Evolutionary conservation across 225 moss, liverwort and hornwort genomes (phyloP), one percentile per base, ranked within the genome.

Genomic region (Neckera pumila): DNA sequence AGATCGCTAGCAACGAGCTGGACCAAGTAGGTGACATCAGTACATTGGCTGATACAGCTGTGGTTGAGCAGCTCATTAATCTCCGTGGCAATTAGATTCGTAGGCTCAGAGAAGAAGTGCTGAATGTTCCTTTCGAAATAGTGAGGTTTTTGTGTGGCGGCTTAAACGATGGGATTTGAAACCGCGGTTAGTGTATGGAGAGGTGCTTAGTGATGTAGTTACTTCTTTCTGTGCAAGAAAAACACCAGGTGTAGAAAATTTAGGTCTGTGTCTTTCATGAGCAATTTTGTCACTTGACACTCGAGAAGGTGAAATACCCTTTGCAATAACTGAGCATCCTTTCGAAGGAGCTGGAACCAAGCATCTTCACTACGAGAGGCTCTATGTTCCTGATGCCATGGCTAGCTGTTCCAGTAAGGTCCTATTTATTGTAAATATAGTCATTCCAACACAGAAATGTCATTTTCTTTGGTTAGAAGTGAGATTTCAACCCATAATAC

Each of bases 11-110:
- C 47, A 96, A 95, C 70, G 95, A 98, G 91, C 82, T 98, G 76
- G 96, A 98, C 91, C 92, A 96, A 92, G 85, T 98, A 34, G 98
- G 98, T 27, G 98, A 98, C 86, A 94, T 97, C 72, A 98, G 98
- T 82, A 97, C 97, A 30, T 89, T 98, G 88, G 98, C 97, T 23
- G 98, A 98, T 66, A 85, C 97, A 49, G 93, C 89, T 56, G 98
- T 98, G 85, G 97, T 98, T 42, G 96, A 98, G 57, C 93, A 98
- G 89, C 97, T 98, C 70, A 97, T 98, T 64, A 82, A 84, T 85
- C 93, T 98, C 40, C 94, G 94, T 47, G 90, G 91, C 84, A 56
- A 86, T 84, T 95, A 89, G 45, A 67, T 40, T 69, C 23, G 10
- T 57, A 45, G 57, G 22, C 15, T 71, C 57, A 45, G 53, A 69